Conservation (phyloP, 2,329 filamentous ascomycete genomes). For the Pseudopithomyces chartarum region DNA sequence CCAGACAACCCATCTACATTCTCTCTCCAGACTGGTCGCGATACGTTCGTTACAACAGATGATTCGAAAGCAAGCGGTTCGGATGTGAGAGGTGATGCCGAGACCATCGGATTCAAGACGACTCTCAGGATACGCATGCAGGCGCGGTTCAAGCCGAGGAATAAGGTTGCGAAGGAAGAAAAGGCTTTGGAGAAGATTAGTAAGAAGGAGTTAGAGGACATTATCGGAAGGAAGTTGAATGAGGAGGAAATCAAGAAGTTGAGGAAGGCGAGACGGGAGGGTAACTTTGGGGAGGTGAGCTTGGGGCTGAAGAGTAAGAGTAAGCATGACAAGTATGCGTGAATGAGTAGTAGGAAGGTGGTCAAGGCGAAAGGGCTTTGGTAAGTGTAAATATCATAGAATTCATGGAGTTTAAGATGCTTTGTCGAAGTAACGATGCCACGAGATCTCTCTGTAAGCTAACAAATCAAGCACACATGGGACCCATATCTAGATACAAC, state of each 20-base stretch:
- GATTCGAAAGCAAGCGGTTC: slow-evolving; percentile 48
- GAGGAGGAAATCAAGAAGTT: slow-evolving; percentile 86
- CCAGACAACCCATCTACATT: slow-evolving; percentile 73
- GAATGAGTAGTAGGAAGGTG: no score
- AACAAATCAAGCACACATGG: no score
- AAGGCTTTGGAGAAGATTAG: slow-evolving; percentile 86
- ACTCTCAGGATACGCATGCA: slow-evolving; percentile 89
- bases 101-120: slow-evolving; percentile 69
- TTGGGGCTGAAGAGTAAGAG: slow-evolving; percentile 87
- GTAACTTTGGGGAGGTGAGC: slow-evolving; percentile 86
- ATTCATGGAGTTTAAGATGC: no score
- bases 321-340: slow-evolving; percentile 62
- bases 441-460: no score
- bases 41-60: slow-evolving; percentile 70
- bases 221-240: slow-evolving; percentile 74
- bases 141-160: slow-evolving; percentile 84
- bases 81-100: slow-evolving; percentile 78
- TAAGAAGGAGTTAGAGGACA: slow-evolving; percentile 80
- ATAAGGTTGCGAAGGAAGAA: slow-evolving; percentile 80
- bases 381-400: no score
- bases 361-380: no score
- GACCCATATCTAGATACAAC: no score
- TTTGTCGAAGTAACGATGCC: no score
- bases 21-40: slow-evolving; percentile 72
- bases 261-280: slow-evolving; percentile 82